These are phyloP conservation scores for Thoreauomyces humboldtii DNA, from an alignment of 192 early-diverging fungal species.

Conservation along the genomic window DNA sequence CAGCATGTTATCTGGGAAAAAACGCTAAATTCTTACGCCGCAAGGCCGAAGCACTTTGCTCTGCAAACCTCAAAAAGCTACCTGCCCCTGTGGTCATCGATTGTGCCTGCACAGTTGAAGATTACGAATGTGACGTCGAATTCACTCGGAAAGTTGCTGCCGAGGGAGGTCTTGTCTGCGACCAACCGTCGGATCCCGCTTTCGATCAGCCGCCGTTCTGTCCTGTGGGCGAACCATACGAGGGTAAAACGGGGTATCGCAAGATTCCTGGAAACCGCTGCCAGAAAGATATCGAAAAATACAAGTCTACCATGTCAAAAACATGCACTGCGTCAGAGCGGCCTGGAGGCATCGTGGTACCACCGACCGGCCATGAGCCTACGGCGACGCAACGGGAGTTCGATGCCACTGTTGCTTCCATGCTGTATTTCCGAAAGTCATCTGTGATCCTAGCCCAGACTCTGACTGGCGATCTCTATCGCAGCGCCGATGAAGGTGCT, in stretches of 20 bases:
- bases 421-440: constrained; percentile 69
- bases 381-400: constrained; percentile 25
- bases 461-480: constrained; percentile 58
- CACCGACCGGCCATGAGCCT: constrained; percentile 19
- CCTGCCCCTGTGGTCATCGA: constrained; percentile 45
- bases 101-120: constrained; percentile 76
- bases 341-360: constrained; percentile 23
- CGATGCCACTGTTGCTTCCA: constrained; percentile 51
- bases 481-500: constrained; percentile 70
- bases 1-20: constrained; percentile 82
- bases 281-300: constrained; percentile 34
- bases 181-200: constrained; percentile 49
- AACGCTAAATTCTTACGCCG: constrained; percentile 69
- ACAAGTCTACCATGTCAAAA: neutral
- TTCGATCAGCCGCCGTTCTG: constrained; percentile 64
- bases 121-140: constrained; percentile 94
- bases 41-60: constrained; percentile 75
- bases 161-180: constrained; percentile 51
- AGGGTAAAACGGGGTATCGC: constrained; percentile 75
- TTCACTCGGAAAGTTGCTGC: constrained; percentile 48
- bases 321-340: neutral
- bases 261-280: constrained; percentile 85
- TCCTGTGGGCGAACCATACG: constrained; percentile 60
- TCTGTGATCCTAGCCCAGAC: constrained; percentile 61
- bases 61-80: constrained; percentile 61